These are phyloP conservation scores for Picea abies DNA, from an alignment of 83 land plant genomes.

Conservation along the genomic window DNA sequence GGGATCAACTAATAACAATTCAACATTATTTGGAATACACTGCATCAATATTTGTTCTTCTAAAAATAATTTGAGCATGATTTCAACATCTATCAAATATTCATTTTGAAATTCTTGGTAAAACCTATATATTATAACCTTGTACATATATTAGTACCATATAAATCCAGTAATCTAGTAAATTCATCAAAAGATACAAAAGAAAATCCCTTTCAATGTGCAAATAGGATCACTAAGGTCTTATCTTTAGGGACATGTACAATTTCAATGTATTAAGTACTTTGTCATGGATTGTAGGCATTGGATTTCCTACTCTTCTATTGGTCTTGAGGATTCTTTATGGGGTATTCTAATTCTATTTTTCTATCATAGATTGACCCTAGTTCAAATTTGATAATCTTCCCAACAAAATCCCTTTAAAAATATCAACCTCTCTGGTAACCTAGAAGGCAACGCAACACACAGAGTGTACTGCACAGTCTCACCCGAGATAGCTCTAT, in stretches of 20 bases:
- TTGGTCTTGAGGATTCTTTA: too few species aligned
- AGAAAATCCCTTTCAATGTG: slow-evolving; percentile 25
- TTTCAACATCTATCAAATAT: slow-evolving; percentile 27
- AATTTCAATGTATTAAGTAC: not conserved
- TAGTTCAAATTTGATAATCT: too few species aligned
- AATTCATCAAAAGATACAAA: slow-evolving; percentile 36
- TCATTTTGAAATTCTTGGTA: slow-evolving; percentile 20
- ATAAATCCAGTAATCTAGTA: slow-evolving; percentile 32
- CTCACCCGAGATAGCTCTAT: too few species aligned
- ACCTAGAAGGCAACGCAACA: too few species aligned
- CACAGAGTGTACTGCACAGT: too few species aligned
- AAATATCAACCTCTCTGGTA: too few species aligned
- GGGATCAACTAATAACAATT: slow-evolving; percentile 34
- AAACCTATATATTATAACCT: slow-evolving; percentile 22
- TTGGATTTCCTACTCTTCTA: too few species aligned
- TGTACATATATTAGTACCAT: not conserved
- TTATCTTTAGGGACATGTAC: not conserved
- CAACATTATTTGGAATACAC: slow-evolving; percentile 30
- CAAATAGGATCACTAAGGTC: slow-evolving; percentile 14
- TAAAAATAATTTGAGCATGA: slow-evolving; percentile 14
- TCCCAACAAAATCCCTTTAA: too few species aligned
- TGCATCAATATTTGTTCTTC: slow-evolving; percentile 28
- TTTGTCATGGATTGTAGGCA: not conserved
- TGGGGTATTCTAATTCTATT: too few species aligned
- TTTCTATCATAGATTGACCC: too few species aligned